Evolutionary conservation across 2,329 filamentous ascomycete species (phyloP).

Genomic region (Phialophora verrucosa): DNA sequence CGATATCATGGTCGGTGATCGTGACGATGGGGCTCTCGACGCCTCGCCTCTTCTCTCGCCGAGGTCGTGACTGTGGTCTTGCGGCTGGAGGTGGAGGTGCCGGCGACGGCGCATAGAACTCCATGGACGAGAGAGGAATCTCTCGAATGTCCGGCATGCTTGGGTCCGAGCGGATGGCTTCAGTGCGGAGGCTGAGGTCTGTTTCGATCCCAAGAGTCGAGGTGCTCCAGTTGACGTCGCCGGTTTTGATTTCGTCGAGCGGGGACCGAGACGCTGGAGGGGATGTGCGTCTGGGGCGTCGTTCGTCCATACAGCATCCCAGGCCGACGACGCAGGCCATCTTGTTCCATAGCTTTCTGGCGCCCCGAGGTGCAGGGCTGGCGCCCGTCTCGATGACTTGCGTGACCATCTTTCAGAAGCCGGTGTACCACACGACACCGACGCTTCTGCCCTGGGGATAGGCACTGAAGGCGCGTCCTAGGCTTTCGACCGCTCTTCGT

Average conservation of each 20-base stretch:
- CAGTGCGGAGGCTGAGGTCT: constrained; percentile 1
- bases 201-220: constrained; percentile 17
- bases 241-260: constrained; percentile 6
- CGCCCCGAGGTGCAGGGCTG: not conserved
- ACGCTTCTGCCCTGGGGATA: constrained; percentile 13
- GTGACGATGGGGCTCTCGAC: constrained; percentile 4
- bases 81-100: not conserved
- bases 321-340: constrained; percentile 9
- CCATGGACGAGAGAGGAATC: constrained; percentile 9
- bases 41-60: not conserved
- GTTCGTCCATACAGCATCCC: constrained; percentile 7
- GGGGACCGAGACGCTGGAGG: not conserved
- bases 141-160: constrained; percentile 10
- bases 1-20: constrained; percentile 5
- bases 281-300: not conserved
- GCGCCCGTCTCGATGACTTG: constrained; percentile 11
- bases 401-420: constrained; percentile 22
- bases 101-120: not conserved
- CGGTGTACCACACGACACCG: constrained; percentile 18
- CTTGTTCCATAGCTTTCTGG: constrained; percentile 5
- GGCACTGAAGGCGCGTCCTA: constrained; percentile 13
- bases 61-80: constrained; percentile 2
- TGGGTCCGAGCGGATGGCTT: not conserved
- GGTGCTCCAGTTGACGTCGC: constrained; percentile 18
- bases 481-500: constrained; percentile 12